These are phyloP conservation scores for Ophiosphaerella korrae DNA, from an alignment of 2,329 filamentous ascomycete genomes.

Conservation along the genomic window DNA sequence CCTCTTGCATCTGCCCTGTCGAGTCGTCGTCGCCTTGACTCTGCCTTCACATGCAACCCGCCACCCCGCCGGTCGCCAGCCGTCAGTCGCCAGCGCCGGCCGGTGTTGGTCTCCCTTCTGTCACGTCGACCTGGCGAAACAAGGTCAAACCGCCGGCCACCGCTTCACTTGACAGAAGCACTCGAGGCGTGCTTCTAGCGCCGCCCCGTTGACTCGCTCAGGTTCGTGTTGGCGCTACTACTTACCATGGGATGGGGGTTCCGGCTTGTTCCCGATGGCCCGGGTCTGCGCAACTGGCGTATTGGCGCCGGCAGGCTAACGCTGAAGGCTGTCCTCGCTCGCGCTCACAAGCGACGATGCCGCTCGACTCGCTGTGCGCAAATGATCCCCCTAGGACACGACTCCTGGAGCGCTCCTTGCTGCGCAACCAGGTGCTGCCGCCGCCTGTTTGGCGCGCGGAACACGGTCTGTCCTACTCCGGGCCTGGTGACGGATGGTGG, in stretches of 20 bases:
- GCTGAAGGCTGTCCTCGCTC: background rate
- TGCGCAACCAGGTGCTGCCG: constrained; percentile 20
- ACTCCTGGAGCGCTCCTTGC: constrained; percentile 18
- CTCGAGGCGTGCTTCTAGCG: constrained; percentile 1
- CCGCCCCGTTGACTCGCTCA: constrained; percentile 16
- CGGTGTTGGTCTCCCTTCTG: background rate
- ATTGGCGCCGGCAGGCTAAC: constrained; percentile 22
- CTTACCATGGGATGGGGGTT: constrained; percentile 22
- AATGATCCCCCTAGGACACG: constrained; percentile 26
- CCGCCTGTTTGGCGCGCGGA: constrained; percentile 21
- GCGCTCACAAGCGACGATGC: constrained; percentile 21
- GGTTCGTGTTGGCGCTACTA: constrained; percentile 19
- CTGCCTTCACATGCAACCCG: too few relatives aligned
- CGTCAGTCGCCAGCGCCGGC: background rate
- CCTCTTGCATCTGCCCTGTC: background rate
- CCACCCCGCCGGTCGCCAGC: too few relatives aligned
- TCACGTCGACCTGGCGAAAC: background rate
- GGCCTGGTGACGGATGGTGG: constrained; percentile 23
- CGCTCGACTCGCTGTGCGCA: constrained; percentile 19
- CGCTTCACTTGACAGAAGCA: constrained; percentile 2
- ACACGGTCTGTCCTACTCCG: constrained; percentile 32
- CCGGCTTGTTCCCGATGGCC: constrained; percentile 21
- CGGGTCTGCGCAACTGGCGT: constrained; percentile 16
- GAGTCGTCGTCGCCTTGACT: background rate
- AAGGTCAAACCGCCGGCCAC: constrained; percentile 1